Percentiles rank a stretch among this genome's conserved stretches.
phyloP scores from a whole-genome alignment of 139 green algal genomes.

The Closterium sp. region DNA sequence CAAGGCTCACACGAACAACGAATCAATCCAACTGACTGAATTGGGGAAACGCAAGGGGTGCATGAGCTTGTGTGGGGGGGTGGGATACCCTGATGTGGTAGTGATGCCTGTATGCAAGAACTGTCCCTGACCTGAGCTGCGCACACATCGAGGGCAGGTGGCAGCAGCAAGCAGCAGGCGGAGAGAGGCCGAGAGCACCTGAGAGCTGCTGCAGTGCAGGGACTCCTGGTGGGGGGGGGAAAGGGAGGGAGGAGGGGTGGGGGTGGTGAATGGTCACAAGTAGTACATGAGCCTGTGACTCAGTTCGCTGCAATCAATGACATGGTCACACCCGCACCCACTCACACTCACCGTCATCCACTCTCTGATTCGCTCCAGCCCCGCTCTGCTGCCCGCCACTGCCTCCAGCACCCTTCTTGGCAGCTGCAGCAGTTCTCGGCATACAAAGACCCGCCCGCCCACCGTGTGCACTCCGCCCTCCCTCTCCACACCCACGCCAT shows the following conservation, averaged over 20 bases:
- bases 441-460: conserved; percentile 12
- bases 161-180: background rate
- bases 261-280: background rate
- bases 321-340: background rate
- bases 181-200: background rate
- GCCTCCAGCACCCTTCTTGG: background rate
- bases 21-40: no score
- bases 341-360: conserved; percentile 24
- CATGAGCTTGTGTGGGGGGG: no score
- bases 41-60: no score
- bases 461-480: conserved; percentile 11
- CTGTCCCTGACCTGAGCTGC: background rate
- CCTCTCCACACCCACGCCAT: conserved; percentile 14
- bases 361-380: conserved; percentile 12
- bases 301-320: background rate
- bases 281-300: background rate
- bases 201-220: background rate
- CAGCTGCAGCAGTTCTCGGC: conserved; percentile 13
- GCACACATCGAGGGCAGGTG: background rate
- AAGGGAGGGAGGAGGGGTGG: background rate
- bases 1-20: no score
- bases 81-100: no score
- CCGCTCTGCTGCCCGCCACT: conserved; percentile 20
- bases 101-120: no score
- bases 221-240: background rate